These are phyloP conservation scores for Fusarium chlamydosporum DNA, from an alignment of 2,329 filamentous ascomycete genomes.

Conservation along the genomic window DNA sequence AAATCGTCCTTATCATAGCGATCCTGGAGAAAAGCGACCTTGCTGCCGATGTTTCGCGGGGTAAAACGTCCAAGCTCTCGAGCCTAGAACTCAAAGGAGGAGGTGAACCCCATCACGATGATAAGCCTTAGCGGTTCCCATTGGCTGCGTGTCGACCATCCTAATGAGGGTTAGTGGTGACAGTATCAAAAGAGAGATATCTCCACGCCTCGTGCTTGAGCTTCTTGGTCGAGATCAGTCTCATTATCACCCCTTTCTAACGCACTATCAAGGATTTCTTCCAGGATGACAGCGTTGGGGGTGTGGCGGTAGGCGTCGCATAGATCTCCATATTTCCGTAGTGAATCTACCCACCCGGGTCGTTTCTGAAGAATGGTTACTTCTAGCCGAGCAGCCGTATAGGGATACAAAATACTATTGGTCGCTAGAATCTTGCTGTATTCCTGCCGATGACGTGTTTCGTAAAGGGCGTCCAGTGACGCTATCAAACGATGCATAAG, in stretches of 20 bases:
- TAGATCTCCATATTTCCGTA: slow-evolving; percentile 6
- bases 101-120: slow-evolving; percentile 13
- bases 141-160: slow-evolving; percentile 26
- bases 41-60: slow-evolving; percentile 5
- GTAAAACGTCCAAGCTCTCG: neutral
- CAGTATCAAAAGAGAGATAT: slow-evolving; percentile 36
- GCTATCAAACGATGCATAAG: slow-evolving; percentile 49
- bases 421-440: slow-evolving; percentile 41
- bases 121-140: neutral
- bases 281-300: slow-evolving; percentile 20
- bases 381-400: slow-evolving; percentile 48
- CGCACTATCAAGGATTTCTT: slow-evolving; percentile 39
- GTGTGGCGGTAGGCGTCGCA: slow-evolving; percentile 36
- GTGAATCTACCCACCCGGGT: slow-evolving; percentile 36
- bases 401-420: slow-evolving; percentile 50
- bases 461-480: slow-evolving; percentile 45
- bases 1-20: neutral
- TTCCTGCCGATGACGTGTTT: slow-evolving; percentile 21
- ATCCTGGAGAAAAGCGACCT: slow-evolving; percentile 3
- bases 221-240: slow-evolving; percentile 35
- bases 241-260: slow-evolving; percentile 27
- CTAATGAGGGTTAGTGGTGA: neutral
- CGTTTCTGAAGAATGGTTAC: slow-evolving; percentile 36
- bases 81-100: slow-evolving; percentile 1
- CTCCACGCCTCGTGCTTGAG: slow-evolving; percentile 28